These are phyloP conservation scores for Austroboletus novae-zelandiae DNA, from an alignment of 1,284 basidiomycete genomes.

Conservation along the genomic window DNA sequence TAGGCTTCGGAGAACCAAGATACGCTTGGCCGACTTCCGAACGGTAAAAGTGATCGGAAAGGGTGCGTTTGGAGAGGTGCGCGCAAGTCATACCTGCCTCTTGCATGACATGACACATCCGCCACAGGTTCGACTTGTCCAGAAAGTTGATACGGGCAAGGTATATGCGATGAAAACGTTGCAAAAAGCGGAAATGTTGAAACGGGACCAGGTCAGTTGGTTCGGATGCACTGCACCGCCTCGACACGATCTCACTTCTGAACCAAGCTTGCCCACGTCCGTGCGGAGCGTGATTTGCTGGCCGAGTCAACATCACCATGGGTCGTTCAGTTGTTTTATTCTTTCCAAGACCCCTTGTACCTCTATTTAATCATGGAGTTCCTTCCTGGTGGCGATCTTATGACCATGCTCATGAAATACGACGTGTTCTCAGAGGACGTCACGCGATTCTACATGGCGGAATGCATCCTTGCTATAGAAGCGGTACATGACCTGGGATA, in stretches of 20 bases:
- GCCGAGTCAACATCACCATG: slow-evolving; percentile 97
- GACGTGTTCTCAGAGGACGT: slow-evolving; percentile 99
- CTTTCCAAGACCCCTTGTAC: slow-evolving; percentile 94
- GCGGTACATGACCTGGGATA: slow-evolving; percentile 92
- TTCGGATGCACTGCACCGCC: slow-evolving; percentile 30
- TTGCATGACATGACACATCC: slow-evolving; percentile 53
- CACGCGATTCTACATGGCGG: slow-evolving; percentile 96
- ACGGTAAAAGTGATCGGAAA: slow-evolving; percentile 96
- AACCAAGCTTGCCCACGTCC: slow-evolving; percentile 87
- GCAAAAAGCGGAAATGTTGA: slow-evolving; percentile 98
- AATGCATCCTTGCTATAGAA: slow-evolving; percentile 89
- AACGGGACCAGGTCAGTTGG: slow-evolving; percentile 85
- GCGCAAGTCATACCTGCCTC: slow-evolving; percentile 10
- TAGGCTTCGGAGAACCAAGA: slow-evolving; percentile 73
- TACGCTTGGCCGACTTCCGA: slow-evolving; percentile 86
- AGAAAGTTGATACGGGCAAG: slow-evolving; percentile 96
- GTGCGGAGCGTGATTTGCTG: slow-evolving; percentile 83
- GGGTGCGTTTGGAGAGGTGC: slow-evolving; percentile 89
- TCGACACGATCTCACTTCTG: too few relatives aligned
- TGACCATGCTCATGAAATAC: slow-evolving; percentile 99
- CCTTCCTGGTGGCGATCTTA: slow-evolving; percentile 95
- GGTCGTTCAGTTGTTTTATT: slow-evolving; percentile 98
- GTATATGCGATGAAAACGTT: slow-evolving; percentile 99
- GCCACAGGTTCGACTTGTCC: slow-evolving; percentile 81
- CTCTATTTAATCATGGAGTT: slow-evolving; percentile 99